Evolutionary conservation across 2,329 filamentous ascomycete genomes (phyloP).

Genomic region (Lasiodiplodia hormozganensis): DNA sequence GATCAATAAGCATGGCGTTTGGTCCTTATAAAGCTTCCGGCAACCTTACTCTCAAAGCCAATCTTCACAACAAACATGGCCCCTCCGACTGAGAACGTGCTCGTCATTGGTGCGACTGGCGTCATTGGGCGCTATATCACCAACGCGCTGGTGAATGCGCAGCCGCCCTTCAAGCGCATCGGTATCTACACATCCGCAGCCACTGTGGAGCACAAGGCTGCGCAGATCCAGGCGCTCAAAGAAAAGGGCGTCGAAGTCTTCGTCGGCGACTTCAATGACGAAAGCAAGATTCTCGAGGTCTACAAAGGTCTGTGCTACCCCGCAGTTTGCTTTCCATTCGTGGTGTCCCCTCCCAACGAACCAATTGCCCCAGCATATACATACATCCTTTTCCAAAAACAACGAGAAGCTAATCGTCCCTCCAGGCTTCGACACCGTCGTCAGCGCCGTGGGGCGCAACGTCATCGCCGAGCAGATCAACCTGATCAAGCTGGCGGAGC

Average conservation of each 20-base stretch:
- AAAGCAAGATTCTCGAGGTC: constrained; percentile 61
- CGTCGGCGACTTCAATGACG: constrained; percentile 61
- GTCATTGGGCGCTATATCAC: constrained; percentile 61
- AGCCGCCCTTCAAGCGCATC: constrained; percentile 56
- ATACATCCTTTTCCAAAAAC: neutral
- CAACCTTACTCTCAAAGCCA: neutral
- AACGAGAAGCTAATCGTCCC: neutral
- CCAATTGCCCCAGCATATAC: neutral
- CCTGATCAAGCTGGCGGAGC: constrained; percentile 66
- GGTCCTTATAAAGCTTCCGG: neutral
- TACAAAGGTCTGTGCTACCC: constrained; percentile 54
- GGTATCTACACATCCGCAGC: constrained; percentile 63
- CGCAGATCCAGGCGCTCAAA: constrained; percentile 56
- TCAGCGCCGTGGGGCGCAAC: constrained; percentile 70
- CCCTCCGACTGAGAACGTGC: constrained; percentile 49
- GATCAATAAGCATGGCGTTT: constrained; percentile 12
- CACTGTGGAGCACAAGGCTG: constrained; percentile 59
- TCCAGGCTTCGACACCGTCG: constrained; percentile 66
- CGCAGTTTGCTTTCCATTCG: neutral
- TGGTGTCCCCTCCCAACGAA: neutral
- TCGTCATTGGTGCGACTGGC: constrained; percentile 62
- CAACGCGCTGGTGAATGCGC: constrained; percentile 55
- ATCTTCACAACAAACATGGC: neutral
- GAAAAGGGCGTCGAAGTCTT: constrained; percentile 60
- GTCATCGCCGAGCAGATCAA: constrained; percentile 67